phyloP scores from a whole-genome alignment of 108 stramenopile species.

The Pseudonitzschia pungens region DNA sequence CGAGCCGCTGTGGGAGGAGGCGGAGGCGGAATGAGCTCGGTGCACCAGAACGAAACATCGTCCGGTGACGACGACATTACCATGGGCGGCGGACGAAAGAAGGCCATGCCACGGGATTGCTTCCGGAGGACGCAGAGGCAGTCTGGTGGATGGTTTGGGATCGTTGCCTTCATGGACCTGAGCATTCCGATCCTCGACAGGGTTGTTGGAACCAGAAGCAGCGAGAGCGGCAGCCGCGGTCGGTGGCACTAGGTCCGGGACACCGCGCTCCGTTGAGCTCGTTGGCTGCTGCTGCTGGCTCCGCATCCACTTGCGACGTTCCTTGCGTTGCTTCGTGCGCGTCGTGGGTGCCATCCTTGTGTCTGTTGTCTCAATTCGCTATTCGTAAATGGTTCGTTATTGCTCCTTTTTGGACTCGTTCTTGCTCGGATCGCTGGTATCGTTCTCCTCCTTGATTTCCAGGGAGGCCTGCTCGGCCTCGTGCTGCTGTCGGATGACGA shows the following conservation, averaged over 20 bases:
- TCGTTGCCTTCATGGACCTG: not conserved
- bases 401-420: not conserved
- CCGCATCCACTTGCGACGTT: conserved; percentile 11
- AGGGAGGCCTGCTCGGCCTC: not conserved
- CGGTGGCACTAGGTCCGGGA: no score
- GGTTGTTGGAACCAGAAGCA: not conserved
- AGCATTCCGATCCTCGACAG: not conserved
- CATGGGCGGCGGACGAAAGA: not conserved
- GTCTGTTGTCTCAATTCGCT: not conserved
- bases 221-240: no score
- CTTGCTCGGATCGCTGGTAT: no score
- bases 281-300: not conserved
- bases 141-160: conserved; percentile 25
- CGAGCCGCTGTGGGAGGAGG: no score
- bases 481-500: not conserved
- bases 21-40: no score
- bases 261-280: no score
- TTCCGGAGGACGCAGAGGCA: conserved; percentile 28
- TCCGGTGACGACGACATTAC: not conserved
- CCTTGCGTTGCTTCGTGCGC: not conserved
- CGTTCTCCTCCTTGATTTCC: not conserved
- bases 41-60: no score
- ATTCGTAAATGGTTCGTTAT: not conserved
- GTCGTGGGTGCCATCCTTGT: not conserved
- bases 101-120: not conserved